Evolutionary conservation across 371 early-diverging fungal species (phyloP).

Genomic region (Dipsacomyces acuminosporus): DNA sequence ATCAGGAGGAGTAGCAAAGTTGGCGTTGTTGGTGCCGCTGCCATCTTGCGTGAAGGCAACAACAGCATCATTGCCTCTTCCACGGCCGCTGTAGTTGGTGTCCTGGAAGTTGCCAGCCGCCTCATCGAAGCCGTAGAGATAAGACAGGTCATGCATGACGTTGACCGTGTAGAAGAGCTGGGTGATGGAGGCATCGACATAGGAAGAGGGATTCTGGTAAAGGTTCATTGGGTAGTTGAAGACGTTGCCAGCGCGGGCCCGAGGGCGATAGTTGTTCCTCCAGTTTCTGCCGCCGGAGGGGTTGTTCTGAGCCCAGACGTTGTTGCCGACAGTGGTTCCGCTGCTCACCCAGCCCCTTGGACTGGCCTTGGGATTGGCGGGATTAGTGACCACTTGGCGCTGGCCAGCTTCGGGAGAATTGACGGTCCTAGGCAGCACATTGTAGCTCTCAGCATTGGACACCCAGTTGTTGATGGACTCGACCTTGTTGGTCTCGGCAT

Average conservation of each 20-base stretch:
- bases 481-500: neutral
- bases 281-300: constrained; percentile 33
- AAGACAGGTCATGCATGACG: constrained; percentile 62
- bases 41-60: constrained; percentile 64
- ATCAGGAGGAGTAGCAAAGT: constrained; percentile 64
- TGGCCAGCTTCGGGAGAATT: neutral
- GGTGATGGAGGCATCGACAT: constrained; percentile 56
- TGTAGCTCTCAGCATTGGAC: neutral
- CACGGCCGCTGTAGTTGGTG: constrained; percentile 55
- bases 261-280: constrained; percentile 45
- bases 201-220: constrained; percentile 40
- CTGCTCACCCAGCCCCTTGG: constrained; percentile 43
- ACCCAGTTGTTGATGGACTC: constrained; percentile 1
- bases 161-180: constrained; percentile 67
- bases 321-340: constrained; percentile 36
- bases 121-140: constrained; percentile 87
- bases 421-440: neutral
- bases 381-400: neutral
- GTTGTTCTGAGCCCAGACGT: constrained; percentile 30
- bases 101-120: constrained; percentile 70
- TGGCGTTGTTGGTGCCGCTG: constrained; percentile 50
- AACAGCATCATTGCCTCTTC: constrained; percentile 53
- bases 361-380: constrained; percentile 2
- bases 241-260: constrained; percentile 11
- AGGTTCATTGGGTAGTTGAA: constrained; percentile 55